Conservation (phyloP, 164 flowering plant genomes). For the Protea cynaroides region DNA sequence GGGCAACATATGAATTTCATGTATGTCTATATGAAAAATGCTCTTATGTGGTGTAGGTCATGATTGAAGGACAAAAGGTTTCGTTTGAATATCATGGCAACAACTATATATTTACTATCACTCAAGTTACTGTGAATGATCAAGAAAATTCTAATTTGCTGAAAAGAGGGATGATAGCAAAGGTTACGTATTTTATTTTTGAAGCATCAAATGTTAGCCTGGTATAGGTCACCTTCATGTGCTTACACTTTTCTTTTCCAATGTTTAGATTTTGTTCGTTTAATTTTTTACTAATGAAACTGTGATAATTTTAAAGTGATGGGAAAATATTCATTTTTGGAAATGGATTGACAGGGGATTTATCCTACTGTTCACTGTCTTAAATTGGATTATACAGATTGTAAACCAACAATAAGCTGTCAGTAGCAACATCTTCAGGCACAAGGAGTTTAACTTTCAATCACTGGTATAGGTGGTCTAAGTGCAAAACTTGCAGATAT, state of each 20-base stretch:
- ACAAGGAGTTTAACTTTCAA: constrained; percentile 87
- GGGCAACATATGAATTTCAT: no score
- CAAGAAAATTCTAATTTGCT: constrained; percentile 40
- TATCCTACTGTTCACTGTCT: not conserved
- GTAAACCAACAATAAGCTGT: constrained; percentile 93
- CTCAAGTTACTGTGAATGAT: constrained; percentile 63
- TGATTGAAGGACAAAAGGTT: constrained; percentile 87
- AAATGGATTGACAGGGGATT: no score
- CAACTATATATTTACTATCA: constrained; percentile 74
- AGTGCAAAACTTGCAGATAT: constrained; percentile 94
- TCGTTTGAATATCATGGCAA: constrained; percentile 83
- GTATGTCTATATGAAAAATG: not conserved
- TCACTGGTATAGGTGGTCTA: constrained; percentile 94
- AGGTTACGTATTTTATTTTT: constrained; percentile 76
- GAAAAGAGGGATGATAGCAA: constrained; percentile 76
- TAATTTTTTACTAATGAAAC: not conserved
- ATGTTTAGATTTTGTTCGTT: not conserved
- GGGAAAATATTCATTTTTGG: no score
- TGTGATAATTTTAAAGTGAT: constrained; percentile 1
- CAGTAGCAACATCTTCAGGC: constrained; percentile 83
- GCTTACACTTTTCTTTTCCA: not conserved
- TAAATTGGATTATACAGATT: constrained; percentile 44
- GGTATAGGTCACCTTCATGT: constrained; percentile 53
- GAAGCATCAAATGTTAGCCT: constrained; percentile 79
- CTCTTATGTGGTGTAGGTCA: constrained; percentile 48